Conservation (phyloP, 352 stramenopile genomes). For the Pythium biforme region DNA sequence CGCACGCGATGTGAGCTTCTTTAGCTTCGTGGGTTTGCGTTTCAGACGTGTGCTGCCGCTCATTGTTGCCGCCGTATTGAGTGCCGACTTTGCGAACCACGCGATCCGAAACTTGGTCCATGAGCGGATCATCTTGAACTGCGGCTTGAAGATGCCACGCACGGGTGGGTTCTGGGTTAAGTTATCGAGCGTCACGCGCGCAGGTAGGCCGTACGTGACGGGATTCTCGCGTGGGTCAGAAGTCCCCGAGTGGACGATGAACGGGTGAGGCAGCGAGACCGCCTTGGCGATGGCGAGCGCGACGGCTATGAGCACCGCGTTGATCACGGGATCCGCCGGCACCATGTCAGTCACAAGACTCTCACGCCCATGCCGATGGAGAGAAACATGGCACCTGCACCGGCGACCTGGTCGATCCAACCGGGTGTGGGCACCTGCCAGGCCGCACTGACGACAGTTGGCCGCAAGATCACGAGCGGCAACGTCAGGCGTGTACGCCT, state of each 20-base stretch:
- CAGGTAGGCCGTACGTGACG: conserved; percentile 58
- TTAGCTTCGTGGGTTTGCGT: conserved; percentile 52
- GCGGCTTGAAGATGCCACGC: conserved; percentile 40
- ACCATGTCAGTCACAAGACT: conserved; percentile 83
- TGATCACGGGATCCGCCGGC: conserved; percentile 72
- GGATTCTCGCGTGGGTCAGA: conserved; percentile 70
- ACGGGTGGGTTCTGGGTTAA: conserved; percentile 57
- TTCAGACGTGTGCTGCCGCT: conserved; percentile 48
- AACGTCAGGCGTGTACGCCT: conserved; percentile 37
- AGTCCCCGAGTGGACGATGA: conserved; percentile 69
- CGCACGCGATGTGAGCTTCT: conserved; percentile 64
- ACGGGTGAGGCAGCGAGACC: conserved; percentile 11
- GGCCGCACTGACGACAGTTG: conserved; percentile 76
- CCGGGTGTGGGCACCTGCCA: conserved; percentile 82
- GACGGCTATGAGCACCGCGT: conserved; percentile 60
- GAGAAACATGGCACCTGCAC: conserved; percentile 70
- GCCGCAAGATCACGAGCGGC: conserved; percentile 72
- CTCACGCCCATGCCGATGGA: conserved; percentile 61
- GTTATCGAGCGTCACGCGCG: conserved; percentile 45
- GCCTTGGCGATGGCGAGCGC: conserved; percentile 28
- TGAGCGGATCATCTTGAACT: conserved; percentile 66
- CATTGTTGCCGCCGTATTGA: conserved; percentile 59
- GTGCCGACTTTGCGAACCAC: conserved; percentile 74
- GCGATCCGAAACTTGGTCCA: conserved; percentile 71
- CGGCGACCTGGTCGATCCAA: conserved; percentile 76